phyloP scores from a whole-genome alignment of 192 early-diverging fungal genomes.

The Rhizophagus sp. region DNA sequence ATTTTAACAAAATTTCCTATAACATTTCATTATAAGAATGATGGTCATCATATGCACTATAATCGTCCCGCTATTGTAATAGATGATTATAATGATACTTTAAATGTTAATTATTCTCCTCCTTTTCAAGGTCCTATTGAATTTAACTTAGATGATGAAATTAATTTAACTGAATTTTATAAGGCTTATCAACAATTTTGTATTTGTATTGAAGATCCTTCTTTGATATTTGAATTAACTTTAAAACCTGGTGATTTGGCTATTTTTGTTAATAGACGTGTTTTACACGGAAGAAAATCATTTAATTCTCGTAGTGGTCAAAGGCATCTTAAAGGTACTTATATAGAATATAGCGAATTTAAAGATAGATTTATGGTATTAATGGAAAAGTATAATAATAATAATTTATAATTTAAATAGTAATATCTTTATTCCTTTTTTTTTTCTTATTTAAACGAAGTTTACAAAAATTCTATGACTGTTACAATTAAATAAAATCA shows the following conservation, averaged over 20 bases:
- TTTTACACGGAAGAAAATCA: constrained; percentile 73
- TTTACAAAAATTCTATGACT: neutral
- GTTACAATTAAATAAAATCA: neutral
- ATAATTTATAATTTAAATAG: neutral
- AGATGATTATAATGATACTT: constrained; percentile 39
- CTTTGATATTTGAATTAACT: constrained; percentile 57
- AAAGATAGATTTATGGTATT: constrained; percentile 48
- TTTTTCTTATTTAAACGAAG: neutral
- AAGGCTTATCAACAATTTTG: constrained; percentile 63
- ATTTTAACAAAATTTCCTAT: constrained; percentile 59
- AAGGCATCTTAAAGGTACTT: constrained; percentile 73
- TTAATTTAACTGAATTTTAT: constrained; percentile 60
- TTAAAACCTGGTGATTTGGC: constrained; percentile 70
- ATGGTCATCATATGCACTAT: constrained; percentile 72
- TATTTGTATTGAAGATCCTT: constrained; percentile 55
- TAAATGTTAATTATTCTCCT: constrained; percentile 74
- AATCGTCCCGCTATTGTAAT: constrained; percentile 65
- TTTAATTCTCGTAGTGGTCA: constrained; percentile 75
- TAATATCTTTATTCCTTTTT: neutral
- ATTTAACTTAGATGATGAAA: constrained; percentile 32
- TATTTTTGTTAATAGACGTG: constrained; percentile 78
- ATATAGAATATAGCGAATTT: constrained; percentile 58
- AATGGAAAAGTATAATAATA: neutral
- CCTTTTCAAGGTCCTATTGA: constrained; percentile 82
- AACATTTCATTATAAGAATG: constrained; percentile 81